Conservation (phyloP, 2,329 filamentous ascomycete species). For the Cercospora brassicicola region DNA sequence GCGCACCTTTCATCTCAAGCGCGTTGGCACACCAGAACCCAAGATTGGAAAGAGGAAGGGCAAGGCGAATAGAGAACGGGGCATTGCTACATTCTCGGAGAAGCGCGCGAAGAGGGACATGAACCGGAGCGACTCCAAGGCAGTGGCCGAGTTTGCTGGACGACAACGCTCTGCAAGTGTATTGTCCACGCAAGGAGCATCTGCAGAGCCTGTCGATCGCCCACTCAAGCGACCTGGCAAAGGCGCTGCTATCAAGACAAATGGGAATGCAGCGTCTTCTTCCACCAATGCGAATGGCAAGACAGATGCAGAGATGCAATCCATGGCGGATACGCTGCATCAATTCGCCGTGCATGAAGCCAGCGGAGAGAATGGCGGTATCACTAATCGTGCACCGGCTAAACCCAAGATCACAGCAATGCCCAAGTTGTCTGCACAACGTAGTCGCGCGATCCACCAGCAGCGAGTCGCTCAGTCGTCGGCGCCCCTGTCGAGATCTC, state of each 20-base stretch:
- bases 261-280: conserved; percentile 3
- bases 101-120: conserved; percentile 20
- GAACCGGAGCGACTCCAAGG: conserved; percentile 17
- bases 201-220: background rate
- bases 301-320: conserved; percentile 18
- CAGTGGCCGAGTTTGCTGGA: conserved; percentile 9
- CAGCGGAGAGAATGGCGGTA: conserved; percentile 15
- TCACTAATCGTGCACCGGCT: conserved; percentile 3
- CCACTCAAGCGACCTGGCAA: conserved; percentile 31
- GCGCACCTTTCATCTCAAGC: conserved; percentile 29
- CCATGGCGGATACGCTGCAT: conserved; percentile 33
- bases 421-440: conserved; percentile 32
- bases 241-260: conserved; percentile 22
- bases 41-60: conserved; percentile 23
- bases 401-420: conserved; percentile 30
- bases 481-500: conserved; percentile 6
- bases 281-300: conserved; percentile 1
- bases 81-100: conserved; percentile 35
- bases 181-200: conserved; percentile 4
- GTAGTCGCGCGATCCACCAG: conserved; percentile 32
- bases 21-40: conserved; percentile 19
- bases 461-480: conserved; percentile 20
- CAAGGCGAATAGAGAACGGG: conserved; percentile 24
- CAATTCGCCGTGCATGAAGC: conserved; percentile 33
- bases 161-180: conserved; percentile 13